Conservation (phyloP, 768 basidiomycete genomes). For the Sporobolomyces pararoseus region DNA sequence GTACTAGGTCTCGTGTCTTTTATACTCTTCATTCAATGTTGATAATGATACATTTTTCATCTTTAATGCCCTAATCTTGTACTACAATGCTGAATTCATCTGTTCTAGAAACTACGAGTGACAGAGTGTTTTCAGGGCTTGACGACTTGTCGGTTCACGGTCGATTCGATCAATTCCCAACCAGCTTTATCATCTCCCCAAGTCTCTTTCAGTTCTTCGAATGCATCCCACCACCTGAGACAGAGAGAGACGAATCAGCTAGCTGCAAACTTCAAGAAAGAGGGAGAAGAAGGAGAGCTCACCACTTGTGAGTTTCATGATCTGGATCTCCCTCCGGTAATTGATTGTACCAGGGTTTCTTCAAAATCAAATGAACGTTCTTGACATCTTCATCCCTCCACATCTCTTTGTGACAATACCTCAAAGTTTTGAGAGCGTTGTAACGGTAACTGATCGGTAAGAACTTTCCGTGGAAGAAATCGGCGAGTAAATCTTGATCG, state of each 20-base stretch:
- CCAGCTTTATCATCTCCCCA: conserved; percentile 18
- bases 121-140: no score
- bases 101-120: no score
- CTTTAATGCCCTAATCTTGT: no score
- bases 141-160: conserved; percentile 27
- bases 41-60: no score
- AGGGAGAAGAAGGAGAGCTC: conserved; percentile 42
- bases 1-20: no score
- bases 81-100: no score
- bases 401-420: conserved; percentile 61
- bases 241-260: background rate
- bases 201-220: conserved; percentile 21
- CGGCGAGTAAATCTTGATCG: conserved; percentile 87
- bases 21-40: no score
- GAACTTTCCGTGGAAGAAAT: conserved; percentile 71
- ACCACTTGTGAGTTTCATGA: conserved; percentile 62
- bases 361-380: conserved; percentile 79
- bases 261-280: background rate
- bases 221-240: conserved; percentile 40
- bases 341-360: conserved; percentile 75
- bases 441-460: conserved; percentile 76
- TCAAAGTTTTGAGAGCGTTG: conserved; percentile 87
- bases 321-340: conserved; percentile 53
- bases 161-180: conserved; percentile 32
- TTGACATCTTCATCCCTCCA: conserved; percentile 85